phyloP scores from a whole-genome alignment of 1,284 basidiomycete genomes.

The Ceratobasidium theobromae region DNA sequence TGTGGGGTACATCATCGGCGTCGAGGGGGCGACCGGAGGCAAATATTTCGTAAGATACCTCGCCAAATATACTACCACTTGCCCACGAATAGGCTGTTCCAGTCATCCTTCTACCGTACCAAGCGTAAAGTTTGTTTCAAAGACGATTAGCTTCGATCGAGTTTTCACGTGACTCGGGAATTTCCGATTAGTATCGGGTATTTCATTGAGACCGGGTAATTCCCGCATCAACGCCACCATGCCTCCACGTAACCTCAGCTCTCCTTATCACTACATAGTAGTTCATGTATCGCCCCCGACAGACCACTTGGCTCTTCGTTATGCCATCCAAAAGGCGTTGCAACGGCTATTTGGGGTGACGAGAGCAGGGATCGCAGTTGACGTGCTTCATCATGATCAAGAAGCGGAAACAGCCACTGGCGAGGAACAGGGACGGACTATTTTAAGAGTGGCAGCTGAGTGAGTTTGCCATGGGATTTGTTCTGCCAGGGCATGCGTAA shows the following conservation, averaged over 20 bases:
- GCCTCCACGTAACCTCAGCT: neutral
- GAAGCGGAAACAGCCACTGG: neutral
- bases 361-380: neutral
- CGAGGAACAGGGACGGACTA: neutral
- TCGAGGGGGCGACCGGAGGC: neutral
- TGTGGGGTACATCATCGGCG: too few relatives aligned
- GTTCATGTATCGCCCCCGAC: slow-evolving; percentile 16
- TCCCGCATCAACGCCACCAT: neutral
- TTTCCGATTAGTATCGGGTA: too few relatives aligned
- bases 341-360: slow-evolving; percentile 23
- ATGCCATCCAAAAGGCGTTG: slow-evolving; percentile 22
- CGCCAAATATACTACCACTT: too few relatives aligned
- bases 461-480: neutral
- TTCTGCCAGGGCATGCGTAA: neutral
- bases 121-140: too few relatives aligned
- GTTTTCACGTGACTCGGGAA: too few relatives aligned
- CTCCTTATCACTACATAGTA: slow-evolving; percentile 18
- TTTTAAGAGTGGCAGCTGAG: slow-evolving; percentile 18
- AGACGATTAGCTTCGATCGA: too few relatives aligned
- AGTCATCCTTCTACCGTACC: too few relatives aligned
- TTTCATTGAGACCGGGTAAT: neutral
- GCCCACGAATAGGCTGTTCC: too few relatives aligned
- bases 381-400: slow-evolving; percentile 2
- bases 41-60: too few relatives aligned
- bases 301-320: slow-evolving; percentile 16